phyloP scores from a whole-genome alignment of 805 yeast genomes.

The Candida pini region DNA sequence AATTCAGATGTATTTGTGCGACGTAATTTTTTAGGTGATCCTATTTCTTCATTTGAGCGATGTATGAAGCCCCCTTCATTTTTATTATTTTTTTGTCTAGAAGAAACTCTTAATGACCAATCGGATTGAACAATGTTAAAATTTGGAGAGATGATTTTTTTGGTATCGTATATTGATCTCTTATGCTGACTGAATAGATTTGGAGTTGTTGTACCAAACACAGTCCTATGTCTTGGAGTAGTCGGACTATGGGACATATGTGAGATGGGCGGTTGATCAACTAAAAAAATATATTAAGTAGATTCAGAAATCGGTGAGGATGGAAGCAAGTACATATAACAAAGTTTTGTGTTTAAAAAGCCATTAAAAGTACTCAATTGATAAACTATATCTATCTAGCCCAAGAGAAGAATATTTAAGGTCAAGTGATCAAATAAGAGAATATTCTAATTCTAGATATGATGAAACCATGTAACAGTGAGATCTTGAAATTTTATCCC shows the following conservation, averaged over 20 bases:
- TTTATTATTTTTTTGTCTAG: conserved; percentile 6
- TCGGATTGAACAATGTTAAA: conserved; percentile 30
- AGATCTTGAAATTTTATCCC: not conserved
- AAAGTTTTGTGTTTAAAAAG: too few species aligned
- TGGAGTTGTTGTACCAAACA: conserved; percentile 28
- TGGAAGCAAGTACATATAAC: too few species aligned
- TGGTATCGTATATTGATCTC: conserved; percentile 25
- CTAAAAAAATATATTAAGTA: too few species aligned
- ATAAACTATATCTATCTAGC: too few species aligned
- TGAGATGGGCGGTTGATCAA: too few species aligned
- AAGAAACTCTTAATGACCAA: conserved; percentile 20
- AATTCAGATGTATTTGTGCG: conserved; percentile 32
- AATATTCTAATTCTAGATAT: not conserved
- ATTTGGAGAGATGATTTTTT: conserved; percentile 29
- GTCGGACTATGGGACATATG: conserved; percentile 7
- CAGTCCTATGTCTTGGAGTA: conserved; percentile 25
- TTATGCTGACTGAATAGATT: conserved; percentile 22
- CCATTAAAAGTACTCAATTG: too few species aligned
- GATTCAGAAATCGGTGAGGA: too few species aligned
- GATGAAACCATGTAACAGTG: too few species aligned
- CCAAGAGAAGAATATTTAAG: not conserved
- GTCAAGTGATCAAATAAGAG: not conserved
- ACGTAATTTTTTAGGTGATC: conserved; percentile 25
- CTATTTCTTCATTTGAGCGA: not conserved
- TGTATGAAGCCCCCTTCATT: too few species aligned